Evolutionary conservation across 129 eudicot species (phyloP).

Genomic region (Lactuca sativa): DNA sequence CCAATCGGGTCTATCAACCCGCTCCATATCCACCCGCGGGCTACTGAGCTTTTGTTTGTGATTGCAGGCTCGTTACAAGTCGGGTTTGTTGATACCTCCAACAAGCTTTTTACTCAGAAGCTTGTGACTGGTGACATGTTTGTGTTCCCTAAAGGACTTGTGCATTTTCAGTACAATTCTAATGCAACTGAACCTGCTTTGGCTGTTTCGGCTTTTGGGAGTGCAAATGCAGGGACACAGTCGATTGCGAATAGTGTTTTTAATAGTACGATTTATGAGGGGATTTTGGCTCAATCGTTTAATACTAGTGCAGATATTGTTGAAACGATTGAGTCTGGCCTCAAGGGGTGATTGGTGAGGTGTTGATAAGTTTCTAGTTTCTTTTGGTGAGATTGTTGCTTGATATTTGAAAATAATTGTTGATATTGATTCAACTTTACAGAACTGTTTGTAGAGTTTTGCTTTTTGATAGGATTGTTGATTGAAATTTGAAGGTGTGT

Average conservation of each 20-base stretch:
- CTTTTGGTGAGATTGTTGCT: conserved; percentile 21
- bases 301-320: conserved; percentile 29
- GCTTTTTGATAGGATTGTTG: not conserved
- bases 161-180: conserved; percentile 35
- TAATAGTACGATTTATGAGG: conserved; percentile 35
- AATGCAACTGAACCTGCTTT: conserved; percentile 28
- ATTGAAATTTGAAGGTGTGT: not conserved
- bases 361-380: conserved; percentile 5
- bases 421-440: conserved; percentile 10
- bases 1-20: conserved; percentile 41
- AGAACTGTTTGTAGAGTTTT: not conserved
- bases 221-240: conserved; percentile 39
- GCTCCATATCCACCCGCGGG: conserved; percentile 43
- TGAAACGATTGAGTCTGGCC: conserved; percentile 40
- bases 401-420: conserved; percentile 28
- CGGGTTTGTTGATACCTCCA: conserved; percentile 41
- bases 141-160: conserved; percentile 47
- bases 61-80: conserved; percentile 30
- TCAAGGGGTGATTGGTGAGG: conserved; percentile 20
- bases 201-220: conserved; percentile 43
- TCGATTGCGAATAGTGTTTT: conserved; percentile 37
- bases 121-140: conserved; percentile 39
- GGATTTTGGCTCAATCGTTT: conserved; percentile 35
- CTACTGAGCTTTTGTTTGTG: conserved; percentile 43
- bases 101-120: conserved; percentile 34